Evolutionary conservation across 768 basidiomycete genomes (phyloP).

Genomic region (Amanita exitialis): DNA sequence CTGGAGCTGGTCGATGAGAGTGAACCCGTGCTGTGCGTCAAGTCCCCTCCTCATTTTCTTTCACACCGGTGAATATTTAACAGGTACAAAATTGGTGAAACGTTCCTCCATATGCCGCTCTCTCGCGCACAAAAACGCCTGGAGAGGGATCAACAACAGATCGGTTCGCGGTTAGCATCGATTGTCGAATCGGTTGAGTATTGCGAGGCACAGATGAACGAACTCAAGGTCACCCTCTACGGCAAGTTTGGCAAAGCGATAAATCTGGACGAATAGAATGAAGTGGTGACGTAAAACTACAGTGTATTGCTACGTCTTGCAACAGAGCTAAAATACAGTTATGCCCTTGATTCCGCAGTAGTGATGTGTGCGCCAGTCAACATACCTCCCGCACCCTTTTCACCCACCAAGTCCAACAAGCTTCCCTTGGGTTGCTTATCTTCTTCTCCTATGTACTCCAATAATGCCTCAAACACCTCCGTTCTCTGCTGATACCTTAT

Average conservation of each 20-base stretch:
- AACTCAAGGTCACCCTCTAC: constrained; percentile 70
- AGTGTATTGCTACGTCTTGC: neutral
- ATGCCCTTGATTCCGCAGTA: neutral
- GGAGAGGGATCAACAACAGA: constrained; percentile 52
- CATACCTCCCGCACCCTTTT: constrained; percentile 14
- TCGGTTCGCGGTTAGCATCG: constrained; percentile 45
- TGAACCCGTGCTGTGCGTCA: constrained; percentile 59
- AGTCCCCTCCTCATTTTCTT: neutral
- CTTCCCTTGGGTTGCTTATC: constrained; percentile 61
- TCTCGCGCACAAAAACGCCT: constrained; percentile 60
- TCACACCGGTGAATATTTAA: neutral
- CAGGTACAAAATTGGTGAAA: constrained; percentile 86
- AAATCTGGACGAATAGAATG: constrained; percentile 70
- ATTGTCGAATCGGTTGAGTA: constrained; percentile 45
- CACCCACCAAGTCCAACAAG: constrained; percentile 53
- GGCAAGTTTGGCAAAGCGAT: constrained; percentile 91
- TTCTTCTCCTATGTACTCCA: constrained; percentile 51
- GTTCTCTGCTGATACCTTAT: constrained; percentile 52
- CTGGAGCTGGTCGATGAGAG: constrained; percentile 87
- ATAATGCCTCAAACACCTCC: constrained; percentile 56
- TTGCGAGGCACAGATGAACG: constrained; percentile 70
- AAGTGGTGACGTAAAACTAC: neutral
- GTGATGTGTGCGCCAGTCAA: constrained; percentile 1
- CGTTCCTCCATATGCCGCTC: constrained; percentile 75
- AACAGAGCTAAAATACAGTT: neutral